phyloP scores from a whole-genome alignment of 192 early-diverging fungal species.

The Coemansia sp. region DNA sequence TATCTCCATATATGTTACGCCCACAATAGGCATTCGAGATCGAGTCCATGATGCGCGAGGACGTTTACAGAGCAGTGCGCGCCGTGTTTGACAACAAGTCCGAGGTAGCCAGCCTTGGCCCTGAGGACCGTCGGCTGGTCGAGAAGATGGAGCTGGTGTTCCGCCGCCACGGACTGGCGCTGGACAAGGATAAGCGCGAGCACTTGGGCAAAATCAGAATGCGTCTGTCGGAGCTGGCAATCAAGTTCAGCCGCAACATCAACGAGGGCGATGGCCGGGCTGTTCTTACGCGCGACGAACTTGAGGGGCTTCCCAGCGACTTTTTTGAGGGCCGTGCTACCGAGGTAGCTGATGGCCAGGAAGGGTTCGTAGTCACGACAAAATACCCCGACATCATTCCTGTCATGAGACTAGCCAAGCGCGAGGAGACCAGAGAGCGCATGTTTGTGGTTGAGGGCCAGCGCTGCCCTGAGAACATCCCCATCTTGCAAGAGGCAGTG shows the following conservation, averaged over 20 bases:
- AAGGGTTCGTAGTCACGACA: constrained; percentile 67
- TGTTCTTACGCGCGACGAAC: constrained; percentile 56
- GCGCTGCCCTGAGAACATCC: constrained; percentile 62
- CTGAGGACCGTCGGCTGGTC: constrained; percentile 69
- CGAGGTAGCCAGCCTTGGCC: constrained; percentile 49
- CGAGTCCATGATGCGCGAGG: constrained; percentile 62
- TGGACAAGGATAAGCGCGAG: constrained; percentile 60
- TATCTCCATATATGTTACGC: background rate
- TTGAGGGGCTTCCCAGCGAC: constrained; percentile 71
- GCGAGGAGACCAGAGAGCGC: constrained; percentile 56
- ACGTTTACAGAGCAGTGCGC: constrained; percentile 61
- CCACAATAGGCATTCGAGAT: constrained; percentile 58
- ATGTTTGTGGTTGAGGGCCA: constrained; percentile 56
- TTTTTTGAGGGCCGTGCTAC: constrained; percentile 64
- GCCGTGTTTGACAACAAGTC: constrained; percentile 53
- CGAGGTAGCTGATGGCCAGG: constrained; percentile 59
- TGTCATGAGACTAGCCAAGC: constrained; percentile 53
- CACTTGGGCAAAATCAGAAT: constrained; percentile 64
- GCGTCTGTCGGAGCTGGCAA: constrained; percentile 64
- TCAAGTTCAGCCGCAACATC: constrained; percentile 70
- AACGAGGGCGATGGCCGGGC: constrained; percentile 64
- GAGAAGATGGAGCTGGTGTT: constrained; percentile 65
- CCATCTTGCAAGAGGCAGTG: constrained; percentile 59
- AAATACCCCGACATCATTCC: constrained; percentile 64
- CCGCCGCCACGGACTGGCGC: constrained; percentile 69